Base-by-base conservation (phyloP, 202 grass and related monocot genomes). In the Zizania palustris region DNA sequence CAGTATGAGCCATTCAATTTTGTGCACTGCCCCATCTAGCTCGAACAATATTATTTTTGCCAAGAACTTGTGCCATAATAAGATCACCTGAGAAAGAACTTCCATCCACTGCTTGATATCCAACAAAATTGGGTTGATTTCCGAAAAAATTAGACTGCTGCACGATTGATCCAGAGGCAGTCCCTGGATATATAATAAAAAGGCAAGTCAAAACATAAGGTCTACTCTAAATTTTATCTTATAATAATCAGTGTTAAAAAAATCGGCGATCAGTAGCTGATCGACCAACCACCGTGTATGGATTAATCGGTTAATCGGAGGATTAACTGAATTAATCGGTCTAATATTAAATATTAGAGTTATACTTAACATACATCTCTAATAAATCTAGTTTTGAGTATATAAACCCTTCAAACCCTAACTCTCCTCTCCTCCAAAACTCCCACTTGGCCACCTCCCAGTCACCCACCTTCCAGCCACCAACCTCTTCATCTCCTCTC, bases 91-190 rank as follows among this genome's bases (percentile, higher is more conserved):
- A 80, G 15, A 75, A 66, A 62, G 75, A 86, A 75, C 49, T 80
- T 54, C 42, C 46, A 42, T 79, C 71, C 15, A n/a, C 36, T 13
- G 39, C 5, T 60, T 65, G 83, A 45, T 90, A 76, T 64, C 78
- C 68, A 74, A 62, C 60, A 57, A 85, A 76, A 85, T 58, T 85
- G 28, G 48, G 63, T 75, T 80, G 75, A 72, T 45, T 76, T 16
- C 63, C 78, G 60, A 83, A 46, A 80, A 92, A 77, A 76, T 79
- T 88, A 55, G 89, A 20, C 53, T 80, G 80, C 3, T 82, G 89
- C 77, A 74, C 37, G 49, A 59, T 66, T 33, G 62, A 11, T 61
- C 75, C 81, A 70, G 63, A 45, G 3, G 57, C 14, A 45, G 34
- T 51, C 33, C 87, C 87, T 89, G 73, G 60, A 69, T 28, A 28